Base-by-base conservation (phyloP, 805 yeast species). In the Myxozyma neglecta region DNA sequence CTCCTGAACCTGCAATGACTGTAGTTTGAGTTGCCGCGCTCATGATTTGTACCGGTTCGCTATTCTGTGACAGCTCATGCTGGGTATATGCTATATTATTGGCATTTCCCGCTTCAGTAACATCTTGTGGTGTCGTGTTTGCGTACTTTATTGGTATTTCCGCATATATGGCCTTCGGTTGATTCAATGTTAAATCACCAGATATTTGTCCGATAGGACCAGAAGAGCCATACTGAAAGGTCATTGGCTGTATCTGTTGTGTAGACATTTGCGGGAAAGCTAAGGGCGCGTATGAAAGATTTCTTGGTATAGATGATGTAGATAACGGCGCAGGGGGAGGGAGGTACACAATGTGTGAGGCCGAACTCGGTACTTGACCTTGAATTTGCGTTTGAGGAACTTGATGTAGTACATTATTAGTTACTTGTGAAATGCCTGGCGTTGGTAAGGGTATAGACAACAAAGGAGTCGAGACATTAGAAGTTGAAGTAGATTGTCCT, bases 311-410 rank as follows among this genome's bases (percentile, higher is more conserved):
- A 36, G 54, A 13, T 1, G 44, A 16, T 44, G 29, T n/a, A 7
- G 18, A 29, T 40, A 40, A 39, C 47, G 55, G 16, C 43, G 56
- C 43, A 34, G 56, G 49, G 14, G 42, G 56, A n/a, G 56, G 45
- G 13, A 37, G 45, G 35, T 16, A 50, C 3, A 36, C 36, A 39
- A 37, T 14, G 16, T 43, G 44, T 11, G 53, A 5, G 11, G 7
- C 29, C 6, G 53, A 10, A 34, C 45, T 10, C 47, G 16, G 24
- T 43, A 18, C 47, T 43, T 43, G 47, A 14, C 18, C 20, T 43
- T 43, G 47, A 2, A 14, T 13, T 39, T 13, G 16, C 42, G 42
- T 6, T 39, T 13, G 16, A n/a, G 16, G n/a, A 39, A 13, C 6
- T 13, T n/a, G n/a, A 39, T 13, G 13, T 39, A n/a, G n/a, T 39